A percentile compares a stretch with the other conserved stretches of the same genome.
Evolutionary conservation across 108 stramenopile species (phyloP).

Genomic region (Conticribra weissflogii): DNA sequence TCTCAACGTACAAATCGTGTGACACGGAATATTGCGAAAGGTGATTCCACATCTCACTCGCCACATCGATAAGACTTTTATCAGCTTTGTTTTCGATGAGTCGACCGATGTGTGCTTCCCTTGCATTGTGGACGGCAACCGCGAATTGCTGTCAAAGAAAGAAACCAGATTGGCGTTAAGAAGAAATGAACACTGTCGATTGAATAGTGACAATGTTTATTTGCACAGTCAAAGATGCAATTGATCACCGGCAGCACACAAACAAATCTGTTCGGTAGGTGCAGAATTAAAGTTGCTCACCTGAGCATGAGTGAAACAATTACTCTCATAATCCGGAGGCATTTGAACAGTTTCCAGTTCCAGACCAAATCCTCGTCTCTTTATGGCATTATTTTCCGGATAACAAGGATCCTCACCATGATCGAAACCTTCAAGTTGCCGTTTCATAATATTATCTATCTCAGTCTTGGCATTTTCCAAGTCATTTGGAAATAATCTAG

Average conservation of each 20-base stretch:
- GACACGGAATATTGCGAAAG: conserved; percentile 11
- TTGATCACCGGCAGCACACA: no score
- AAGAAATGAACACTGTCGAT: no score
- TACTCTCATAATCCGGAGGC: conserved; percentile 28
- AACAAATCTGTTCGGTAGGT: no score
- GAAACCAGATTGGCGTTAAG: no score
- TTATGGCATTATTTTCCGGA: background rate
- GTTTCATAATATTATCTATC: conserved; percentile 3
- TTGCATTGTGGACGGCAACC: conserved; percentile 5
- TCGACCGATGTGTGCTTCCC: conserved; percentile 9
- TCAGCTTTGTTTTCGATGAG: background rate
- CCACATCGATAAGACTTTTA: background rate
- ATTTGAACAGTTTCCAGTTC: conserved; percentile 40
- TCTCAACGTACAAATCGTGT: conserved; percentile 29
- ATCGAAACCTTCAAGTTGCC: background rate
- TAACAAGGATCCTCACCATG: background rate
- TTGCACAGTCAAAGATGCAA: no score
- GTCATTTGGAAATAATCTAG: conserved; percentile 14
- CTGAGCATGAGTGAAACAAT: conserved; percentile 39
- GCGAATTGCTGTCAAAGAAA: conserved; percentile 24
- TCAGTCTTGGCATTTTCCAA: background rate
- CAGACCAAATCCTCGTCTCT: conserved; percentile 38
- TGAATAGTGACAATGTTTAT: no score
- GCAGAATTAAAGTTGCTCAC: no score
- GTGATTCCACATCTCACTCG: conserved; percentile 21